Evolutionary conservation across 108 stramenopile species (phyloP), one percentile per base, ranked within the genome.

Genomic region (Cylindrotheca closterium): DNA sequence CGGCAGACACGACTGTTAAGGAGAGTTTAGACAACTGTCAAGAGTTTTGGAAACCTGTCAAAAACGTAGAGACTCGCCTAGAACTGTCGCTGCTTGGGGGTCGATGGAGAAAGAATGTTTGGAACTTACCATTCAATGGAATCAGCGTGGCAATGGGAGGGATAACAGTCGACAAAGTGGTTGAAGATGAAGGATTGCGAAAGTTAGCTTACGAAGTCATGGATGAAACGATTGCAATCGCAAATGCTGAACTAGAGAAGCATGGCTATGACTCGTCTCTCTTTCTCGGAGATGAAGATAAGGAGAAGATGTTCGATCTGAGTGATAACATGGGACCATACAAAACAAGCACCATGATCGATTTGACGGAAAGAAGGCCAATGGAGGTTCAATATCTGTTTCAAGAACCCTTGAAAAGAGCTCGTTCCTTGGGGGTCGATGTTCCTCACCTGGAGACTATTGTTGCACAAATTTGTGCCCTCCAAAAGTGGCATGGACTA

Each of bases 71-170:
- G 23, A 81, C 84, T 26, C 68, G 59, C 21, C 88, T 74, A 42
- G 88, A 92, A 58, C 52, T 58, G 28, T 81, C 80, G 50, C 55
- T 92, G 18, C 58, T 83, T 3, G 48, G 79, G 12, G 91, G 86
- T 0, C 49, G 91, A 62, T 95, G 94, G 94, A 81, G 71, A 65
- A 95, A 95, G 56, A 75, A 65, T 49, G 54, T 82, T n/a, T 95
- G 89, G 89, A 95, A 95, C 68, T 56, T 92, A 18, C 94, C 94
- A 7, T 95, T 91, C 63, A 90, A 86, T 74, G 91, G 91, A 2
- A 83, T 95, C 33, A 79, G 77, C 22, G 89, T 92, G 2, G 89
- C 91, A 18, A 89, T 95, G 91, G 87, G 87, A 53, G 94, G 94
- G 10, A 86, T 92, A 24, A 91, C 91, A 18, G 77, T 91, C 23